Base-by-base conservation (phyloP, 305 asterid species). In the Caryopteris hybrid region DNA sequence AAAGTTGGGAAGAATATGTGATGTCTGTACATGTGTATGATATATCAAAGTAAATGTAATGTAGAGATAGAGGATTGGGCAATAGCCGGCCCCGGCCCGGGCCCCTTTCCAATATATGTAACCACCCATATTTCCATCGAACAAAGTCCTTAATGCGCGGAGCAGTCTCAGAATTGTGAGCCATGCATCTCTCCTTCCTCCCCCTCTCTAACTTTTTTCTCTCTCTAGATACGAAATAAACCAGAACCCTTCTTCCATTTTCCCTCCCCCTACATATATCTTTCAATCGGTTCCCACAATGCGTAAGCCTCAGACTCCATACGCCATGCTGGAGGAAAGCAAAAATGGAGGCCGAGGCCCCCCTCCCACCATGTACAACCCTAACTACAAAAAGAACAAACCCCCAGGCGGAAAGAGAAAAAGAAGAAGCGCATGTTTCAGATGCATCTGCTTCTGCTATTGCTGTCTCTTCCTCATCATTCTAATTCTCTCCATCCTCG, bases 381-480 rank as follows among this genome's bases (percentile, higher is more conserved):
- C n/a, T n/a, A n/a, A n/a, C n/a, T 14, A 6, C 62, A 17, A 22
- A 17, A 31, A 16, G 27, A 33, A 17, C 8, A 56, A 3, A 80
- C 79, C 36, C 6, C 6, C 4, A 68, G 74, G 4, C 25, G 64
- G 29, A 79, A 60, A n/a, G n/a, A n/a, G n/a, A n/a, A n/a, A n/a
- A n/a, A n/a, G 1, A 52, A 67, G 12, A 74, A 70, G 71, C 17
- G 75, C 81, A 18, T 83, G 83, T 10, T 38, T 72, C 18, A 77
- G 70, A 42, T 77, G 75, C 80, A 74, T 87, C 11, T 82, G 88
- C 66, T 84, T 83, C 60, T 84, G 76, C 66, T 84, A 67, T 36
- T 78, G 88, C 78, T 18, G 47, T 58, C 68, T 84, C 29, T 61
- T 81, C 61, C 41, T 85, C 70, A 11, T 87, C 45, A 8, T 83